Conservation (phyloP, 2,329 filamentous ascomycete species). For the Raffaelea deltoideospora region DNA sequence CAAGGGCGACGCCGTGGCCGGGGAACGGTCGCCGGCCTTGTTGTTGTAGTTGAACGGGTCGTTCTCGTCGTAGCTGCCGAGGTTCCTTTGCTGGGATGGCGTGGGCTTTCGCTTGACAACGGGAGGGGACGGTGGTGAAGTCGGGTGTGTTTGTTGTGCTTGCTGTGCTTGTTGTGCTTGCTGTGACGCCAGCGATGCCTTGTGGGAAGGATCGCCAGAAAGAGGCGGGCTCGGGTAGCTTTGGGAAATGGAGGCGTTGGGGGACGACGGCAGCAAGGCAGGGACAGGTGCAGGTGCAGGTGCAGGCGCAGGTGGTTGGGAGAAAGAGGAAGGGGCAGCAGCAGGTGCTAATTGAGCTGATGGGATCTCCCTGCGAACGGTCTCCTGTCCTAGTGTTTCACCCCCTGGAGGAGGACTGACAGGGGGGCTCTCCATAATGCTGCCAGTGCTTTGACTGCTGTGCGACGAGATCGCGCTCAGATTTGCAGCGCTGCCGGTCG, state of each 20-base stretch:
- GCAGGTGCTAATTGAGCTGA: slow-evolving; percentile 16
- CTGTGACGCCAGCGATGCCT: slow-evolving; percentile 7
- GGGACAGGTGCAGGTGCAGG: not conserved
- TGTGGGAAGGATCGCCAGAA: slow-evolving; percentile 14
- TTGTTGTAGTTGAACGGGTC: slow-evolving; percentile 12
- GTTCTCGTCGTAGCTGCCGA: slow-evolving; percentile 9
- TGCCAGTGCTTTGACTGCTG: not conserved
- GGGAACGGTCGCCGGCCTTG: not conserved
- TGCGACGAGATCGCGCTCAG: slow-evolving; percentile 1
- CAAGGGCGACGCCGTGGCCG: no score
- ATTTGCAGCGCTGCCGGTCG: slow-evolving; percentile 1
- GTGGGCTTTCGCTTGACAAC: slow-evolving; percentile 6
- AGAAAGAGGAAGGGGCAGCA: no score
- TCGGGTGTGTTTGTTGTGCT: slow-evolving; percentile 6
- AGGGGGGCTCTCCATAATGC: slow-evolving; percentile 12
- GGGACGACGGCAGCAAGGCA: not conserved
- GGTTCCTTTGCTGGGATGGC: slow-evolving; percentile 3
- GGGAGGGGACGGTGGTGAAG: not conserved
- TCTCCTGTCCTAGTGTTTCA: slow-evolving; percentile 15
- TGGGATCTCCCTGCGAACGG: slow-evolving; percentile 21
- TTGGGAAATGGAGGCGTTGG: slow-evolving; percentile 7
- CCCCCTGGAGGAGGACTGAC: slow-evolving; percentile 14
- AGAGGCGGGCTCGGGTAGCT: slow-evolving; percentile 23
- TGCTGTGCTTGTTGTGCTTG: no score
- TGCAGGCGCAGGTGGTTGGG: no score